Conservation (phyloP, 1,139 yeast species). For the Sugiyamaella novakii region DNA sequence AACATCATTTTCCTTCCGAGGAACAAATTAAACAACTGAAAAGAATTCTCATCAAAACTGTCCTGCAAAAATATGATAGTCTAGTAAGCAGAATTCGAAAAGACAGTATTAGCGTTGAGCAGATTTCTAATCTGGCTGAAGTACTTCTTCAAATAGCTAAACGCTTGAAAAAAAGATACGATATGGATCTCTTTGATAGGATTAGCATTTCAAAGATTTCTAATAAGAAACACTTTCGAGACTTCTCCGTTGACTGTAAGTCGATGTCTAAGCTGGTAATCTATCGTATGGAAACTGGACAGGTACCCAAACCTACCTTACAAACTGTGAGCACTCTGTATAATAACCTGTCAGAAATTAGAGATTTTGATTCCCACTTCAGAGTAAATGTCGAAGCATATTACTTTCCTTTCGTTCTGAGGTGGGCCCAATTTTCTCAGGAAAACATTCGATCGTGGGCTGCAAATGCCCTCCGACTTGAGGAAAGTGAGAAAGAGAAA, state of each 20-base stretch:
- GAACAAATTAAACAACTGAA: slow-evolving; percentile 56
- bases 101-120: slow-evolving; percentile 50
- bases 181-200: slow-evolving; percentile 60
- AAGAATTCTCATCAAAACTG: slow-evolving; percentile 52
- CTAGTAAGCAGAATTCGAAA: slow-evolving; percentile 50
- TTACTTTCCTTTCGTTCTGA: background rate
- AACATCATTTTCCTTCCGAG: background rate
- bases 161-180: slow-evolving; percentile 60
- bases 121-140: slow-evolving; percentile 63
- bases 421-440: background rate
- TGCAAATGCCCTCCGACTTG: background rate
- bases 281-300: too few species aligned
- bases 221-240: slow-evolving; percentile 57
- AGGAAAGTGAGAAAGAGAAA: background rate
- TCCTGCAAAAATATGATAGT: slow-evolving; percentile 62
- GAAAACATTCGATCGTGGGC: too few species aligned
- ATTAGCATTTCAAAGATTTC: slow-evolving; percentile 57
- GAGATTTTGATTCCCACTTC: background rate
- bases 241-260: slow-evolving; percentile 65
- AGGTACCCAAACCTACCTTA: too few species aligned
- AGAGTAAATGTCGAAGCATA: background rate
- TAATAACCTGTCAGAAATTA: background rate
- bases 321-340: too few species aligned
- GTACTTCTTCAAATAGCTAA: slow-evolving; percentile 54
- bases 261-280: too few species aligned